These are phyloP conservation scores for Nemania serpens DNA, from an alignment of 2,329 filamentous ascomycete genomes.

Conservation along the genomic window DNA sequence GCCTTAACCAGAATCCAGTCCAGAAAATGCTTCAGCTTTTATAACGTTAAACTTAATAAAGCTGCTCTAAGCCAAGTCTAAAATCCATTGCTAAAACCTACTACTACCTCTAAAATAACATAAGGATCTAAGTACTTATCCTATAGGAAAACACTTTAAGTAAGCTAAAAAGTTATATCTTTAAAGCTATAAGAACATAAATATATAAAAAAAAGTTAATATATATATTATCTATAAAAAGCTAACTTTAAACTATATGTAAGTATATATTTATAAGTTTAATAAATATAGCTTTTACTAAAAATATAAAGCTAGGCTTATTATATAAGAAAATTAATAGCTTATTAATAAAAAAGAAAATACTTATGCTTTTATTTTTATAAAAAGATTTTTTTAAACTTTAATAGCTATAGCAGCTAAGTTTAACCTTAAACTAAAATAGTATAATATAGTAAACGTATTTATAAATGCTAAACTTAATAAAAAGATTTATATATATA, in stretches of 20 bases:
- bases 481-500: background rate
- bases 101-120: too few relatives aligned
- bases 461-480: background rate
- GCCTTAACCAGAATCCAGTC: too few relatives aligned
- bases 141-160: background rate
- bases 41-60: too few relatives aligned
- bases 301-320: background rate
- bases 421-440: background rate
- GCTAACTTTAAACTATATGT: background rate
- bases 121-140: too few relatives aligned
- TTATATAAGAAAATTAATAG: background rate
- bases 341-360: too few relatives aligned
- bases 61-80: too few relatives aligned
- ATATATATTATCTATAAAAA: background rate
- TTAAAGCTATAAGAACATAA: background rate
- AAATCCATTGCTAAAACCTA: too few relatives aligned
- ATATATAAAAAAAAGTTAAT: background rate
- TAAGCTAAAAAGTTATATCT: background rate
- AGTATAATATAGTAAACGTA: background rate
- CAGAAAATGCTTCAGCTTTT: too few relatives aligned
- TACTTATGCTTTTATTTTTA: background rate
- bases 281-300: background rate
- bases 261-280: background rate
- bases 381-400: background rate
- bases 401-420: background rate